Percentiles rank a stretch among this genome's conserved stretches.
phyloP scores from a whole-genome alignment of 2,329 filamentous ascomycete genomes.

The Hymenoscyphus repandus region DNA sequence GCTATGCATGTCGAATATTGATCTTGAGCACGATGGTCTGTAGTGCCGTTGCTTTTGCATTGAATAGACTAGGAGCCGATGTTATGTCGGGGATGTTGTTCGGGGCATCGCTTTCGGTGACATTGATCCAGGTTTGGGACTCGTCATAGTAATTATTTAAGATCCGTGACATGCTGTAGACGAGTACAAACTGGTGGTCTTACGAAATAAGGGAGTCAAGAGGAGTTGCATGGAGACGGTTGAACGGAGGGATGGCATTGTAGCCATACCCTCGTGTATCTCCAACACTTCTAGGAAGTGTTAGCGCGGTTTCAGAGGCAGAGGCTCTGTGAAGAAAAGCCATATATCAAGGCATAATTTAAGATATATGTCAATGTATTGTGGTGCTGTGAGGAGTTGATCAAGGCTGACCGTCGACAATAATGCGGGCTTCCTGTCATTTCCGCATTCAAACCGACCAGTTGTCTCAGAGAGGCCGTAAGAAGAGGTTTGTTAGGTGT shows the following conservation, averaged over 20 bases:
- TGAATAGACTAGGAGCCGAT: not conserved
- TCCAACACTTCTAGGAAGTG: too few species aligned
- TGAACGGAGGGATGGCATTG: too few species aligned
- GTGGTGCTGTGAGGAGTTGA: too few species aligned
- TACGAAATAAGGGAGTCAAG: too few species aligned
- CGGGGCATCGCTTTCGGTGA: not conserved
- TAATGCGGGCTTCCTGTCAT: not conserved
- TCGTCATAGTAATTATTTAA: too few species aligned
- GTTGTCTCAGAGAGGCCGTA: not conserved
- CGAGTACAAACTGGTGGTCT: not conserved
- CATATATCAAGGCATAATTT: too few species aligned
- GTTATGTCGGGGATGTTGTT: not conserved
- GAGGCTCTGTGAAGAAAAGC: too few species aligned
- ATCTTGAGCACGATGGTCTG: not conserved
- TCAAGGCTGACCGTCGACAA: not conserved
- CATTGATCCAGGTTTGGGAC: not conserved
- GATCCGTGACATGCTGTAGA: not conserved
- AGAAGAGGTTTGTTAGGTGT: not conserved
- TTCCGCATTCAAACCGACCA: not conserved
- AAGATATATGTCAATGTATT: too few species aligned
- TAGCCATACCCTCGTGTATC: too few species aligned
- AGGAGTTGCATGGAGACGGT: too few species aligned
- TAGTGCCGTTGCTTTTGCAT: not conserved
- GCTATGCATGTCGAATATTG: not conserved
- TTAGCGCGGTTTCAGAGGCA: too few species aligned